A percentile compares a stretch with the other conserved stretches of the same genome.
Conservation (phyloP, 495 filamentous ascomycete genomes). For the Aspergillus egyptiacus region DNA sequence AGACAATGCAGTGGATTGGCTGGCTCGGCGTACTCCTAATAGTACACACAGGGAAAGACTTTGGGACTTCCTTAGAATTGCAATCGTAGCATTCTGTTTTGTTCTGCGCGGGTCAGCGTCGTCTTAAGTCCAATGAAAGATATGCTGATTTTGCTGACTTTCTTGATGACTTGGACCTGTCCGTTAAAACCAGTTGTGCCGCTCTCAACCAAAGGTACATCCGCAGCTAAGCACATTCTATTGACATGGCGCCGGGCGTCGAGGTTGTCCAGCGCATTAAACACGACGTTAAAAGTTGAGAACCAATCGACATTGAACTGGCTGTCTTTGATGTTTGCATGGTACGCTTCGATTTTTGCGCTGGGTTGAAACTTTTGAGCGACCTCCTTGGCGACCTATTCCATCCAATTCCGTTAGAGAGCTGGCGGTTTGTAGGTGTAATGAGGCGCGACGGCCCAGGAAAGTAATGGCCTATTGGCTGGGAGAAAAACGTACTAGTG, state of each 20-base stretch:
- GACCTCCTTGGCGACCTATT: constrained; percentile 87
- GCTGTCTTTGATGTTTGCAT: constrained; percentile 93
- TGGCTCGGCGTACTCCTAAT: constrained; percentile 92
- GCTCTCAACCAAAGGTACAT: constrained; percentile 90
- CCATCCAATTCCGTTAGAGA: constrained; percentile 18
- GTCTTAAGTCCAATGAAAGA: neutral
- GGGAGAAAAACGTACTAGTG: constrained; percentile 56
- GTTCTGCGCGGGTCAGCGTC: constrained; percentile 45
- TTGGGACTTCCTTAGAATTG: constrained; percentile 78
- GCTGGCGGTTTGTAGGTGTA: neutral
- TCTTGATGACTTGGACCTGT: constrained; percentile 93
- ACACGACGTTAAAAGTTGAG: constrained; percentile 71
- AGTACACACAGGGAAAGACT: constrained; percentile 90
- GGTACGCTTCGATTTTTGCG: constrained; percentile 82
- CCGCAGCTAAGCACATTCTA: constrained; percentile 89
- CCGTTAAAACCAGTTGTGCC: constrained; percentile 98
- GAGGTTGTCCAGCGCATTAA: constrained; percentile 96
- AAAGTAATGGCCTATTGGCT: neutral
- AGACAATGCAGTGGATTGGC: constrained; percentile 99
- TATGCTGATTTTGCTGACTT: constrained; percentile 46
- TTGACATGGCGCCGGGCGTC: constrained; percentile 95
- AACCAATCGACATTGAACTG: constrained; percentile 92
- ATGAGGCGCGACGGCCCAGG: constrained; percentile 2
- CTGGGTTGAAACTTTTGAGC: constrained; percentile 86
- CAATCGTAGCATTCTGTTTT: constrained; percentile 96